These are phyloP conservation scores for Claviceps quebecensis DNA, from an alignment of 2,329 filamentous ascomycete genomes.

Conservation along the genomic window DNA sequence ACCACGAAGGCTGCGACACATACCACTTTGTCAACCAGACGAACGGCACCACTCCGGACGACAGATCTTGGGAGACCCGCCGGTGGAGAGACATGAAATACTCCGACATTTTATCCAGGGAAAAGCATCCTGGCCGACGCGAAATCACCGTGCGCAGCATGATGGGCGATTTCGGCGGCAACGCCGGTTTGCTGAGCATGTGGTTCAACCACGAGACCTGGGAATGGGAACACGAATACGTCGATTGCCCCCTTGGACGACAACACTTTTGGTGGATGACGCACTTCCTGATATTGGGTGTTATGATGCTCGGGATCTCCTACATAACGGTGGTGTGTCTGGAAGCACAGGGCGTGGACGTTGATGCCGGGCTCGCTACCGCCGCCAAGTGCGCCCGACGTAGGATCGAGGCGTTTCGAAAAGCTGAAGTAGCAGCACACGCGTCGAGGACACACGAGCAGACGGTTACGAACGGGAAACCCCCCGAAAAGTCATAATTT, in stretches of 20 bases:
- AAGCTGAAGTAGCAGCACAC: background rate
- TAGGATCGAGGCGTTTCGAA: constrained; percentile 4
- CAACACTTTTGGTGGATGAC: constrained; percentile 94
- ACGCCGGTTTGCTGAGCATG: constrained; percentile 72
- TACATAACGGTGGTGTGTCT: constrained; percentile 14
- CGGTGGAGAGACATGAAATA: constrained; percentile 32
- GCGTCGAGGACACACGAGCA: background rate
- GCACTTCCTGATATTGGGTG: constrained; percentile 55
- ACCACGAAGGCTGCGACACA: constrained; percentile 87
- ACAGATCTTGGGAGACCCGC: constrained; percentile 35
- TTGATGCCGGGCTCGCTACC: constrained; percentile 15
- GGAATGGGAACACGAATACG: constrained; percentile 75
- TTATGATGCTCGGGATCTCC: constrained; percentile 18
- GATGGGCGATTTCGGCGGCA: constrained; percentile 95
- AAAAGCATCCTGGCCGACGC: constrained; percentile 49
- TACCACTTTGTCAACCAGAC: constrained; percentile 67
- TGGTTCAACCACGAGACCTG: constrained; percentile 68
- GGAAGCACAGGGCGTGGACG: constrained; percentile 19
- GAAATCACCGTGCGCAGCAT: constrained; percentile 93
- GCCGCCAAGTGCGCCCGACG: constrained; percentile 9
- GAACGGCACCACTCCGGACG: constrained; percentile 22
- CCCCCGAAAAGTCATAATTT: constrained; percentile 10
- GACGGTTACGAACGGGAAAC: constrained; percentile 8
- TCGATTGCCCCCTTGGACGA: constrained; percentile 62
- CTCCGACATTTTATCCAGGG: constrained; percentile 25